A percentile compares a stretch with the other conserved stretches of the same genome.
Evolutionary conservation across 345 rosid genomes (phyloP).

Genomic region (Eucalyptus brandiana): DNA sequence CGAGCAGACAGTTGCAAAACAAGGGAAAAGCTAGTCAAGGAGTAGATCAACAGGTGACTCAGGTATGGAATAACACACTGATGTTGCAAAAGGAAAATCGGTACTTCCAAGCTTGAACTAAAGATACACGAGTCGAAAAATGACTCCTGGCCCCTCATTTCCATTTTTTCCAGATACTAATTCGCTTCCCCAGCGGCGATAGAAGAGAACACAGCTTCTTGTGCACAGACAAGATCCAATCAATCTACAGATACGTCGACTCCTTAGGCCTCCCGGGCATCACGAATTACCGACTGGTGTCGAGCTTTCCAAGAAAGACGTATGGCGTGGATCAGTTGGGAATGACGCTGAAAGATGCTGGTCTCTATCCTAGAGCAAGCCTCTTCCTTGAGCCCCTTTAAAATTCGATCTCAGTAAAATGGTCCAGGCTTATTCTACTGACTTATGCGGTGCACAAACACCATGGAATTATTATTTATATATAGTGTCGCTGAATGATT

Average conservation of each 20-base stretch:
- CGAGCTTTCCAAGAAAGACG: conserved; percentile 38
- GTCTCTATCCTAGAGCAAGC: conserved; percentile 50
- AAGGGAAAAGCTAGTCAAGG: not conserved
- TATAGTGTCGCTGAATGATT: not conserved
- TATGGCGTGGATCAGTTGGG: conserved; percentile 38
- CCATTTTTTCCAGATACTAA: conserved; percentile 23
- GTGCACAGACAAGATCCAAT: conserved; percentile 23
- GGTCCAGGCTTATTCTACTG: not conserved
- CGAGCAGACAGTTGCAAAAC: not conserved
- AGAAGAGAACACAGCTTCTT: conserved; percentile 44
- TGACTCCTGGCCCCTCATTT: not conserved
- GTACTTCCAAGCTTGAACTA: not conserved
- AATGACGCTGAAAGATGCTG: conserved; percentile 38
- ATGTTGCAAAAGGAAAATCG: not conserved
- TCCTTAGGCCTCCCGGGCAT: conserved; percentile 27
- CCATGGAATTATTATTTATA: not conserved
- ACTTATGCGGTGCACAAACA: not conserved
- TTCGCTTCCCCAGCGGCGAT: conserved; percentile 51
- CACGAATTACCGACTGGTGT: conserved; percentile 32
- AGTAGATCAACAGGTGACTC: conserved; percentile 20
- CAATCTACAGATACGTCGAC: conserved; percentile 32
- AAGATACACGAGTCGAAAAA: not conserved
- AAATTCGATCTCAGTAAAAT: not conserved
- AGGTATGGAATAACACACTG: conserved; percentile 7
- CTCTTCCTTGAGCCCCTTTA: conserved; percentile 34